These are phyloP conservation scores for Diddensiella transvaalensis DNA, from an alignment of 805 yeast genomes.

Conservation along the genomic window DNA sequence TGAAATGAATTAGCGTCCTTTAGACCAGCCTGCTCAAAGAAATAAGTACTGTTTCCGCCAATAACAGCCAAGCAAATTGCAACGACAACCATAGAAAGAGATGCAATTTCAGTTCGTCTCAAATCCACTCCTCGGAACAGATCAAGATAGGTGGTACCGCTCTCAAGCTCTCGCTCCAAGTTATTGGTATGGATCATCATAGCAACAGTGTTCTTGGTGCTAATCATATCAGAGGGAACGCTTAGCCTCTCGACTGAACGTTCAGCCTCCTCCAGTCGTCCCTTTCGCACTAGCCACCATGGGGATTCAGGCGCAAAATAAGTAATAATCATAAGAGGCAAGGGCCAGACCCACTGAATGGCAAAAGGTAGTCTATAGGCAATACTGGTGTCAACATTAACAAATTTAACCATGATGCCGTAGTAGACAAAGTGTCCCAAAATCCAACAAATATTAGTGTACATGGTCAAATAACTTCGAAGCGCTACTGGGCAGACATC, in stretches of 20 bases:
- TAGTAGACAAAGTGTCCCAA: constrained; percentile 54
- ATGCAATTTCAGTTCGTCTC: constrained; percentile 49
- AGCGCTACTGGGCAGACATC: constrained; percentile 52
- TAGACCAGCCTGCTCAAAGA: constrained; percentile 43
- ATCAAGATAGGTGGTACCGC: constrained; percentile 29
- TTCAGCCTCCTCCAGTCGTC: constrained; percentile 41
- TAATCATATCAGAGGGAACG: constrained; percentile 37
- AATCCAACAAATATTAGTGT: constrained; percentile 50
- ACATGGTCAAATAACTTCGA: constrained; percentile 47
- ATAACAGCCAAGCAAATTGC: constrained; percentile 15
- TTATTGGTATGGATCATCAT: constrained; percentile 46
- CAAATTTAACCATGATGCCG: constrained; percentile 44
- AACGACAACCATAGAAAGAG: constrained; percentile 40
- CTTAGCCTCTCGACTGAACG: constrained; percentile 38
- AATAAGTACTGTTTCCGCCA: constrained; percentile 38
- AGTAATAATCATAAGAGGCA: constrained; percentile 39
- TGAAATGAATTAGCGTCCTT: constrained; percentile 37
- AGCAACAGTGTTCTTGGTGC: constrained; percentile 36
- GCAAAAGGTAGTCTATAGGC: constrained; percentile 55
- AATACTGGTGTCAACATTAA: constrained; percentile 27
- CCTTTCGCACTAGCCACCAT: constrained; percentile 49
- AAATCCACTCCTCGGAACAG: constrained; percentile 45
- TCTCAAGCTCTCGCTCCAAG: constrained; percentile 23
- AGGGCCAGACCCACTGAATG: constrained; percentile 58
- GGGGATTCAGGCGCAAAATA: constrained; percentile 54